phyloP scores from a whole-genome alignment of 257 asterid species.

The Hygrophila difformis region DNA sequence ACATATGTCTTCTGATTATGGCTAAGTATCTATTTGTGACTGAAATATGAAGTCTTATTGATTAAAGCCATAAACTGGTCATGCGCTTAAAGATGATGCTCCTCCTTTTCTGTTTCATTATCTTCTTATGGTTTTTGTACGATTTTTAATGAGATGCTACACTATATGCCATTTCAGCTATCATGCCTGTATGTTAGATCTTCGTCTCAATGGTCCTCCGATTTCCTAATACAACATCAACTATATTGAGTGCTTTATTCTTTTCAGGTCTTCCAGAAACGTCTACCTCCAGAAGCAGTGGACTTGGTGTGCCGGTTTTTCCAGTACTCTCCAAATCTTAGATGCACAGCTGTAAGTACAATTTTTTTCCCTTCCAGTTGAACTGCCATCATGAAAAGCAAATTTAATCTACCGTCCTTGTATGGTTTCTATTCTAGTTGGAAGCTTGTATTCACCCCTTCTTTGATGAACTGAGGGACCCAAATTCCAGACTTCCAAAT shows the following conservation, averaged over 20 bases:
- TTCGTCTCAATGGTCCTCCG: constrained; percentile 13
- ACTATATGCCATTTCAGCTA: neutral
- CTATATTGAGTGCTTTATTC: constrained; percentile 1
- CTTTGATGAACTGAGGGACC: constrained; percentile 88
- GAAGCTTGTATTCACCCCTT: constrained; percentile 98
- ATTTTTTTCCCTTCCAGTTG: constrained; percentile 18
- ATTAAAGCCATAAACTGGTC: no score
- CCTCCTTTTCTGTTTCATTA: constrained; percentile 6
- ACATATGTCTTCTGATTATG: neutral
- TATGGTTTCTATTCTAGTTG: constrained; percentile 40
- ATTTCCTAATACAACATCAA: constrained; percentile 2
- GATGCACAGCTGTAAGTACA: constrained; percentile 94
- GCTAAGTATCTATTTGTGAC: neutral
- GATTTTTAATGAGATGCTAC: no score
- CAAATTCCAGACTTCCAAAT: constrained; percentile 79
- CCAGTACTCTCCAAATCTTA: constrained; percentile 90
- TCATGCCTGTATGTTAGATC: no score
- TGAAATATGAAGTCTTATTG: no score
- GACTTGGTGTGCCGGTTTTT: constrained; percentile 88
- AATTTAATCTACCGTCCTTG: constrained; percentile 6
- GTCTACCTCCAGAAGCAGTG: constrained; percentile 96
- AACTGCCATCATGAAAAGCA: constrained; percentile 4
- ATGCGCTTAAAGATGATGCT: neutral
- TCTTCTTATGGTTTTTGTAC: neutral
- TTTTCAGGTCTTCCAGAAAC: constrained; percentile 87